Conservation (phyloP, 345 rosid species). For the Murraya paniculata region DNA sequence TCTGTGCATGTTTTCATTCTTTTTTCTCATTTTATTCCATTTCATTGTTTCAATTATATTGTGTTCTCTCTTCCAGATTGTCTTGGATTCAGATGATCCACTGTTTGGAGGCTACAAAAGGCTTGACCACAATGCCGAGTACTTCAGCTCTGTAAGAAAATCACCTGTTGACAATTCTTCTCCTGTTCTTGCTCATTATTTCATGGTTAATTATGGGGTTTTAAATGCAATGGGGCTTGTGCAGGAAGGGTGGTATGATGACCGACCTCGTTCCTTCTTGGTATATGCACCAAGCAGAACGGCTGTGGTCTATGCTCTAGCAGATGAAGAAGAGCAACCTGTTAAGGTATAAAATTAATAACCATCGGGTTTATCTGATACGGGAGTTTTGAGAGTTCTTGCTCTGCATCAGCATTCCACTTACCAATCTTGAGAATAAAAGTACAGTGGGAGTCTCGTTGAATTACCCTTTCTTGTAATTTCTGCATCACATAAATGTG, state of each 20-base stretch:
- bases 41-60: neutral
- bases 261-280: slow-evolving; percentile 69
- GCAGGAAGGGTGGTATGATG: slow-evolving; percentile 72
- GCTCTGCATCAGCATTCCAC: neutral
- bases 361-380: neutral
- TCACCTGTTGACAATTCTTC: neutral
- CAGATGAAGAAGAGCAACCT: slow-evolving; percentile 33
- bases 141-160: slow-evolving; percentile 67
- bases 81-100: slow-evolving; percentile 73
- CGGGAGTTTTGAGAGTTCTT: neutral
- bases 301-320: slow-evolving; percentile 78
- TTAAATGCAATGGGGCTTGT: slow-evolving; percentile 13
- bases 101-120: slow-evolving; percentile 79
- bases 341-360: neutral
- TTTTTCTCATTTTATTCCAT: neutral
- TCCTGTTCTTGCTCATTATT: neutral
- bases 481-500: neutral
- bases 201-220: neutral
- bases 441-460: neutral
- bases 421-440: neutral
- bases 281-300: slow-evolving; percentile 87
- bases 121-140: slow-evolving; percentile 57
- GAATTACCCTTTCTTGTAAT: neutral
- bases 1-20: neutral
- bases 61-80: slow-evolving; percentile 43